Percentiles rank a stretch among this genome's conserved stretches.
These are phyloP conservation scores for Onygenales sp. DNA, from an alignment of 2,329 filamentous ascomycete species.

Conservation along the genomic window DNA sequence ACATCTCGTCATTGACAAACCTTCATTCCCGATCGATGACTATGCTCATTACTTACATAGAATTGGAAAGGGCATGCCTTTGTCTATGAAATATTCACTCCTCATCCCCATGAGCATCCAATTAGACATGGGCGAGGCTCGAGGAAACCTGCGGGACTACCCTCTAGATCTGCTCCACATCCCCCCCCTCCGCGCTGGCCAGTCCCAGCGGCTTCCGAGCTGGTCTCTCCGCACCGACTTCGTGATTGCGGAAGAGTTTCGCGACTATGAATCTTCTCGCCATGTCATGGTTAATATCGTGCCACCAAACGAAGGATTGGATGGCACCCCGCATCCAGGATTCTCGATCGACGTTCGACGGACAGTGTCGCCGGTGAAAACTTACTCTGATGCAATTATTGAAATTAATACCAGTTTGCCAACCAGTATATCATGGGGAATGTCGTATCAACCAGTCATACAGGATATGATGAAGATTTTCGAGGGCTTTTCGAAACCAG, in stretches of 20 bases:
- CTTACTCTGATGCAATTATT: slow-evolving; percentile 83
- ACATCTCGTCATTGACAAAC: slow-evolving; percentile 79
- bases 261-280: slow-evolving; percentile 68
- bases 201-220: slow-evolving; percentile 70
- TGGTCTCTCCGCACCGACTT: slow-evolving; percentile 83
- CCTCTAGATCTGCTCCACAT: slow-evolving; percentile 87
- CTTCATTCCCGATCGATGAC: slow-evolving; percentile 74
- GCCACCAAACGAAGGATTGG: slow-evolving; percentile 53
- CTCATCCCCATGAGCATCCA: slow-evolving; percentile 84
- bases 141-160: slow-evolving; percentile 82
- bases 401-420: slow-evolving; percentile 90
- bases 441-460: slow-evolving; percentile 93
- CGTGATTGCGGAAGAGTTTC: slow-evolving; percentile 88
- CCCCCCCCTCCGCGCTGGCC: slow-evolving; percentile 67
- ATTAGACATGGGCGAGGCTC: slow-evolving; percentile 81
- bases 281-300: slow-evolving; percentile 77
- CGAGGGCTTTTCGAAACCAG: slow-evolving; percentile 93
- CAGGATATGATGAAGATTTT: slow-evolving; percentile 99
- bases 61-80: slow-evolving; percentile 94
- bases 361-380: slow-evolving; percentile 91
- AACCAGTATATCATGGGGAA: slow-evolving; percentile 92
- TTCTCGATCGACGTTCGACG: slow-evolving; percentile 81
- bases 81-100: slow-evolving; percentile 80
- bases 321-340: slow-evolving; percentile 49
- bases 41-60: slow-evolving; percentile 75